Evolutionary conservation across 2,329 filamentous ascomycete genomes (phyloP).

Genomic region (Zopfia rhizophila): DNA sequence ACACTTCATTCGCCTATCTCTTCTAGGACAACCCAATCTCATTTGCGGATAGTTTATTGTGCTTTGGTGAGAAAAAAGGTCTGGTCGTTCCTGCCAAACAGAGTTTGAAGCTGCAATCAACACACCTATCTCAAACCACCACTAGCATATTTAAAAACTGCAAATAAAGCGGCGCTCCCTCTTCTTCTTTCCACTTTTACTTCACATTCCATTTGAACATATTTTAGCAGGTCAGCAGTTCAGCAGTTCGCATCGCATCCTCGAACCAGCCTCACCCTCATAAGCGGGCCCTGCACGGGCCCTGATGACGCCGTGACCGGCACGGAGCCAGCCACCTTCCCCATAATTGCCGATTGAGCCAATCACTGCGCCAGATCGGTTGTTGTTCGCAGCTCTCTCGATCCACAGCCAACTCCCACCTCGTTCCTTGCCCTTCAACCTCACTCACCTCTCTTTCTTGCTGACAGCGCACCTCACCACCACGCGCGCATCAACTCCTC

Average conservation of each 20-base stretch:
- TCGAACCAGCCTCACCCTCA: constrained; percentile 1
- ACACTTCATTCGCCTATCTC: too few relatives aligned
- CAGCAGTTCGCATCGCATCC: neutral
- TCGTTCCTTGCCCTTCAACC: constrained; percentile 33
- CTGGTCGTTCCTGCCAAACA: too few relatives aligned
- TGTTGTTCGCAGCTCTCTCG: constrained; percentile 43
- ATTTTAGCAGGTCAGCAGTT: too few relatives aligned
- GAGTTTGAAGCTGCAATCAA: too few relatives aligned
- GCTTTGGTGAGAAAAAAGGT: too few relatives aligned
- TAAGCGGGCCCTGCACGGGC: constrained; percentile 35
- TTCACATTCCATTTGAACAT: too few relatives aligned
- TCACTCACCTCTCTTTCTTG: constrained; percentile 25
- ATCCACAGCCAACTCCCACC: constrained; percentile 38
- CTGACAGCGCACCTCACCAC: constrained; percentile 27
- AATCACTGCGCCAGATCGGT: constrained; percentile 37
- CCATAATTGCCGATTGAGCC: constrained; percentile 35
- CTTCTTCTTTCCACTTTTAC: too few relatives aligned
- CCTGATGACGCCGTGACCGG: constrained; percentile 41
- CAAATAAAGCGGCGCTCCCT: too few relatives aligned
- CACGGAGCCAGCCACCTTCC: constrained; percentile 38
- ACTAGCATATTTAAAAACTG: too few relatives aligned
- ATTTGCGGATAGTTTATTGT: too few relatives aligned
- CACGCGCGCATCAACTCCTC: constrained; percentile 35
- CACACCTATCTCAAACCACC: too few relatives aligned
- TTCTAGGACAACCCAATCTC: too few relatives aligned